Conservation (phyloP, 73 alveolate genomes). For the Uronychia binucleata region DNA sequence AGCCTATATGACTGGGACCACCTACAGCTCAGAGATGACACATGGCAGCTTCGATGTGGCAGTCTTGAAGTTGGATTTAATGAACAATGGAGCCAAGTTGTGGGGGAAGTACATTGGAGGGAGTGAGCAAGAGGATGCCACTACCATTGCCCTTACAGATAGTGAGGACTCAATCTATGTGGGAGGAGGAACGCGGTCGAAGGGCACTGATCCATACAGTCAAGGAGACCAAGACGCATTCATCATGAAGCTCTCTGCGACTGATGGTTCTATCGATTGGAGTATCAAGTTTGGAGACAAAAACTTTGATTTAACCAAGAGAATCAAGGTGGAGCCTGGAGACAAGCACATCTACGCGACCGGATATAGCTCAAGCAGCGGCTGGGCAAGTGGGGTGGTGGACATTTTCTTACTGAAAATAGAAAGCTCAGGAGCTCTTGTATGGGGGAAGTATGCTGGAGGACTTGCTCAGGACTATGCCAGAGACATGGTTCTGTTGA, state of each 20-base stretch:
- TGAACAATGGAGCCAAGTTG: not conserved
- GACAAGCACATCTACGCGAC: not conserved
- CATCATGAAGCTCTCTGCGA: not conserved
- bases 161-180: not conserved
- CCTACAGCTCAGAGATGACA: not conserved
- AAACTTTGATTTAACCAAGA: not conserved
- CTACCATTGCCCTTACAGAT: not conserved
- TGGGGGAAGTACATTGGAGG: not conserved
- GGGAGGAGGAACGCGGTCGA: not conserved
- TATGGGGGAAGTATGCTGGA: not conserved
- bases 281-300: not conserved
- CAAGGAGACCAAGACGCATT: not conserved
- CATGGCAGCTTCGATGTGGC: not conserved
- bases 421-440: not conserved
- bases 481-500: not conserved
- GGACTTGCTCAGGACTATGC: not conserved
- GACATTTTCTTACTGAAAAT: not conserved
- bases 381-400: not conserved
- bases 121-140: not conserved
- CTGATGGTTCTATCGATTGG: not conserved
- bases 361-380: not conserved
- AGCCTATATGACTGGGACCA: not conserved
- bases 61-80: not conserved
- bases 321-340: not conserved
- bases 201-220: too few relatives aligned